These are phyloP conservation scores for Ophiostoma pallidulum DNA, from an alignment of 2,329 filamentous ascomycete species.

Conservation along the genomic window DNA sequence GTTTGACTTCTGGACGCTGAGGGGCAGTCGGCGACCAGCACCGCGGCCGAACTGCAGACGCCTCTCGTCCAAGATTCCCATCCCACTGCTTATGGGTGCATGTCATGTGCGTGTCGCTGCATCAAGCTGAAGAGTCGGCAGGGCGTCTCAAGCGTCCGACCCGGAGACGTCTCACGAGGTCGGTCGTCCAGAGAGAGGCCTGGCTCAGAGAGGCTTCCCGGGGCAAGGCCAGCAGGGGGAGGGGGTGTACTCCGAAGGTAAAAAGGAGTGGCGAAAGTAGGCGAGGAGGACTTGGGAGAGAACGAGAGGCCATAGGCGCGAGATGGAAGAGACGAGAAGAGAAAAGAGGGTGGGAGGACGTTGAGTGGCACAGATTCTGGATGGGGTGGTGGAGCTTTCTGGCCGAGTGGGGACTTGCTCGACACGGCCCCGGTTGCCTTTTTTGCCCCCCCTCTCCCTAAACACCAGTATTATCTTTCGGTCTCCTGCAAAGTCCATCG, in stretches of 20 bases:
- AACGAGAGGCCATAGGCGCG: not conserved
- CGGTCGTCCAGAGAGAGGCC: not conserved
- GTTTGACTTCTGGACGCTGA: not conserved
- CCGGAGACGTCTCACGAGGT: too few species aligned
- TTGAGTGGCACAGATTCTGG: not conserved
- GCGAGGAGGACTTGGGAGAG: not conserved
- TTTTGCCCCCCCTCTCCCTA: too few species aligned
- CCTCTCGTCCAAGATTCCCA: too few species aligned
- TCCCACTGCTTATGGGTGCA: too few species aligned
- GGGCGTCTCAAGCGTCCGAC: too few species aligned
- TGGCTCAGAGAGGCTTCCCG: not conserved
- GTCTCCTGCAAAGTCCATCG: not conserved
- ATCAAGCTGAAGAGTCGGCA: too few species aligned
- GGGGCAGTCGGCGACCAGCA: not conserved
- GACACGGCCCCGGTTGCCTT: not conserved
- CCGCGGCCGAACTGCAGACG: too few species aligned
- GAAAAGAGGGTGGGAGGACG: not conserved
- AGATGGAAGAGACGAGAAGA: not conserved
- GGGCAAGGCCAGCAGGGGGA: too few species aligned
- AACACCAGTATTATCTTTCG: not conserved
- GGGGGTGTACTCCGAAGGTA: too few species aligned
- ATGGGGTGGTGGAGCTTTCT: slow-evolving; percentile 1
- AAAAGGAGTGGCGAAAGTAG: not conserved
- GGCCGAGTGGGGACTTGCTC: slow-evolving; percentile 1
- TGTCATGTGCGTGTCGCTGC: too few species aligned